Evolutionary conservation across 2,329 filamentous ascomycete species (phyloP), one percentile per base, ranked within the genome.

Genomic region (Mycosphaerella arachidis): DNA sequence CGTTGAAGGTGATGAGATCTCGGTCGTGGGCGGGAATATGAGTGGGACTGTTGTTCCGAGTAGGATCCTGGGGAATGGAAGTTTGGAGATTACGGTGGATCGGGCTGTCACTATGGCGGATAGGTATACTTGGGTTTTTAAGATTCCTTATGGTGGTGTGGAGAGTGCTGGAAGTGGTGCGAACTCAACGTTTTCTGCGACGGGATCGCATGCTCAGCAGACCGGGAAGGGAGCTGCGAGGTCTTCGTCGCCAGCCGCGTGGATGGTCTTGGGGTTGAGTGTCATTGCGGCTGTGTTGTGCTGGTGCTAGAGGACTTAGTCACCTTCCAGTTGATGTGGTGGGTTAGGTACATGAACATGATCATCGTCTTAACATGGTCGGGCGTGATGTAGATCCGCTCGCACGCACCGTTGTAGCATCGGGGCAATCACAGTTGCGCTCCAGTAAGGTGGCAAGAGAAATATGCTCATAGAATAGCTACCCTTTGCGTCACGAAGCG

Each of bases 1-100:
- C 16, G 52, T 83, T 6, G 57, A 72, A 1, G 80, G 79, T 0
- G 82, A 84, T 63, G 52, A 68, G 18, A 74, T 84, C 0, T 78
- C 74, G 7, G 73, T 82, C 30, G 69, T 82, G 2, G 78, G 77
- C 7, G 75, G 71, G 2, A 68, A 67, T 13, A 62, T 65, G 66
- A 67, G 60, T 51, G 70, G 69, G 1, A 67, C 62, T 8, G 66
- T 72, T 1, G 65, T 73, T 18, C 68, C 69, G n/a, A 65, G 64
- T 18, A 56, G 53, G 53, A 46, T 71, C 40, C 35, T 69, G 57
- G 18, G 62, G 52, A 64, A 73, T 66, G 67, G 71, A 4, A 68
- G 70, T 62, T 40, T 79, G 33, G 67, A 66, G 29, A 46, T 78
- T 56, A 71, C 66, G 0, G 57, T 78, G 13, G 71, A 70, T 29